Base-by-base conservation (phyloP, 2,329 filamentous ascomycete genomes). In the Capronia coronata region DNA sequence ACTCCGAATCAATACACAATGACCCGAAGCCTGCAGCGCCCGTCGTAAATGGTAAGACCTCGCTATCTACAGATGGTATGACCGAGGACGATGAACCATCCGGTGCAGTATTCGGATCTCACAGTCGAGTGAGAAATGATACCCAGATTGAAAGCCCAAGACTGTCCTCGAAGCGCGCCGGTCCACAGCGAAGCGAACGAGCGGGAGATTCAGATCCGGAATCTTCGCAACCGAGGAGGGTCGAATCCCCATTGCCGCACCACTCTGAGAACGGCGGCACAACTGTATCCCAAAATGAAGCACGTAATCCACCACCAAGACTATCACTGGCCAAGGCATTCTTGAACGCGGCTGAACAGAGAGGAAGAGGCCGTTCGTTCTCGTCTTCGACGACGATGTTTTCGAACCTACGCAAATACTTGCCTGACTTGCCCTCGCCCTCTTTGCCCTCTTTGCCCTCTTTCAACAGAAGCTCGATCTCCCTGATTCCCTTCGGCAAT, bases 401-500 rank as follows among this genome's bases (percentile, higher is more conserved):
- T 13, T 48, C 48, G 27, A 52, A 52, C 27, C 32, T 55, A 13
- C 47, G 49, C 19, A 57, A 53, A 37, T 35, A 48, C 5, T 25
- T 57, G 42, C 55, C 55, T 9, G 55, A 57, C 13, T 32, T 57
- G 23, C 54, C 54, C 2, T 49, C 48, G 9, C 23, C 46, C 2
- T 29, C 52, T 13, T 52, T 52, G n/a, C n/a, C n/a, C n/a, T n/a
- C n/a, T n/a, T n/a, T n/a, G n/a, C n/a, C n/a, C n/a, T 29, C 52
- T 13, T 52, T 52, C 43, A 48, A 47, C 35, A 39, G 41, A 18
- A 57, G 54, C 39, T 54, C 54, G 4, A 48, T 49, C 4, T 53
- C 47, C 13, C 19, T 54, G 10, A 21, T 46, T 4, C 41, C 48
- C 10, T 42, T 46, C 21, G 43, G 40, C 32, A 40, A 21, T 21